Percentiles rank a stretch among this genome's conserved stretches.
Conservation (phyloP, 495 filamentous ascomycete species). For the Lentithecium fluviatile region DNA sequence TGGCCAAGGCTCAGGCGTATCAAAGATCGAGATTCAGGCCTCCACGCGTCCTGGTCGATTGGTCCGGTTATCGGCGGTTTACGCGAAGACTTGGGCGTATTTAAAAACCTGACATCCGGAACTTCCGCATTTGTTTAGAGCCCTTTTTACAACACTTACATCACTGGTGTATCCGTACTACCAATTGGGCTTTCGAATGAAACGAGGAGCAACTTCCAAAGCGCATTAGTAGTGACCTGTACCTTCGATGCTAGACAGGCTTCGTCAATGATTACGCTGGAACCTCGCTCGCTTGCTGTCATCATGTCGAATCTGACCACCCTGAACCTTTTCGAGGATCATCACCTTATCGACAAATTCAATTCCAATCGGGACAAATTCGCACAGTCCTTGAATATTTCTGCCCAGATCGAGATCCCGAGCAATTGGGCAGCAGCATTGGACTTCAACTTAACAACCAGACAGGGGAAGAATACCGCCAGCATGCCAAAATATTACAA, state of each 20-base stretch:
- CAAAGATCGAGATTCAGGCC: neutral
- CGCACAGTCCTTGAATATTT: too few relatives aligned
- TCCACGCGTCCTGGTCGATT: neutral
- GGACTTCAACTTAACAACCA: too few relatives aligned
- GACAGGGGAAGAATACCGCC: too few relatives aligned
- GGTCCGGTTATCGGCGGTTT: too few relatives aligned
- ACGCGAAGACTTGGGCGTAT: too few relatives aligned
- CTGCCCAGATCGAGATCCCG: too few relatives aligned
- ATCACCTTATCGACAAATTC: neutral
- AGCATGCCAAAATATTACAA: too few relatives aligned
- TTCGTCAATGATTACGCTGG: neutral
- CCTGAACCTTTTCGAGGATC: neutral
- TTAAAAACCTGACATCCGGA: too few relatives aligned
- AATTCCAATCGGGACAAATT: too few relatives aligned
- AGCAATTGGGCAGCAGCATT: too few relatives aligned
- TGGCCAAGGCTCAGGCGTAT: neutral
- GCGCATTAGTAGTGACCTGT: neutral
- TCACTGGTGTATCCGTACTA: neutral
- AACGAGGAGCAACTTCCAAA: neutral
- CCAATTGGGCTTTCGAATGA: neutral
- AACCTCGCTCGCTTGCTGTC: neutral
- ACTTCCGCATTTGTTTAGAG: too few relatives aligned
- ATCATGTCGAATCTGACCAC: neutral
- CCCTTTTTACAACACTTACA: neutral
- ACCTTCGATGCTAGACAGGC: neutral